Evolutionary conservation across 345 rosid genomes (phyloP), one percentile per base, ranked within the genome.

Genomic region (Citrus maxima): DNA sequence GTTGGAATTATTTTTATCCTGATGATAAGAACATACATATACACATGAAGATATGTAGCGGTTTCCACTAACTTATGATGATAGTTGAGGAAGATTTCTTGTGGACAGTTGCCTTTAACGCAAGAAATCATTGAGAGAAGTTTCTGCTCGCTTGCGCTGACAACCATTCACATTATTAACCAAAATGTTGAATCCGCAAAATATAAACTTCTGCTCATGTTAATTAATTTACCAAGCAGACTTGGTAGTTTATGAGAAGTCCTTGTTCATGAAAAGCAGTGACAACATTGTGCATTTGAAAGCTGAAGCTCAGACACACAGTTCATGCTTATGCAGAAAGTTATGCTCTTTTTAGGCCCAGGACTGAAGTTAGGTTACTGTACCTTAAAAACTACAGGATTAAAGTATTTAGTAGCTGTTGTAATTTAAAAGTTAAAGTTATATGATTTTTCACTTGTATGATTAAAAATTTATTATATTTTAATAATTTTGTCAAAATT

Each of bases 331-430:
- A 38, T 9, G 42, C 42, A 7, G 40, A 7, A 37, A 9, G 51
- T 46, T 12, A 12, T 46, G 51, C 51, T 46, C 18, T 13, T 3
- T 13, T 12, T 34, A 34, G 6, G 35, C n/a, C n/a, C n/a, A 0
- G 34, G 34, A 32, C 0, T 32, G 34, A 32, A 4, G 0, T 34
- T 4, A 5, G 0, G 1, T 34, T 0, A 34, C 6, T 34, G 35
- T 34, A 34, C 0, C 0, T 0, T 4, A 34, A 34, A 34, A 34
- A 34, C 0, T 34, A 34, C 0, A 34, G 0, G 0, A 34, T 34
- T 34, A 34, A 34, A 34, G 1, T 34, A 0, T 34, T 34, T 34
- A 34, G 0, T 5, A 5, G 0, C 0, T 34, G 6, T 34, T 34
- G 35, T 34, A 34, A 32, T 0, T 32, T 32, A 0, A 4, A 4